Conservation (phyloP, 257 asterid genomes). For the Penstemon eatonii region DNA sequence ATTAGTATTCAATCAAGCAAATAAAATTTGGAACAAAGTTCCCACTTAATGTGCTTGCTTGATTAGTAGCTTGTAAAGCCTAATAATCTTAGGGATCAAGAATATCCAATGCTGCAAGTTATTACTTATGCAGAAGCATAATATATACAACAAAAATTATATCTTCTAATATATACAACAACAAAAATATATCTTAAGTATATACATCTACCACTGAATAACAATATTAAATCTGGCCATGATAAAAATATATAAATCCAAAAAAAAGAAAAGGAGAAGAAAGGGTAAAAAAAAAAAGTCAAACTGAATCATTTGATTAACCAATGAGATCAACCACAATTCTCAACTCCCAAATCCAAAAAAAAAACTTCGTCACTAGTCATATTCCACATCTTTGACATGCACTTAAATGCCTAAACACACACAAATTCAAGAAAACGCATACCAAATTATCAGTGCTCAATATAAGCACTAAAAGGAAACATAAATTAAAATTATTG, state of each 20-base stretch:
- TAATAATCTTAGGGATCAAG: not conserved
- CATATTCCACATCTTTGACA: not conserved
- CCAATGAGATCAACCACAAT: not conserved
- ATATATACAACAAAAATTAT: too few relatives aligned
- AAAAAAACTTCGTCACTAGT: not conserved
- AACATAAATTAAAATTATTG: not conserved
- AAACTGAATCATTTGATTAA: not conserved
- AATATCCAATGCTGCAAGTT: not conserved
- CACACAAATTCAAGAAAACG: slow-evolving; percentile 4
- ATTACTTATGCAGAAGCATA: not conserved
- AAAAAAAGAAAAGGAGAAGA: too few relatives aligned
- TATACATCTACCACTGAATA: too few relatives aligned
- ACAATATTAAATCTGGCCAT: not conserved
- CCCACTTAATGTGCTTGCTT: not conserved
- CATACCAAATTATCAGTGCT: slow-evolving; percentile 1
- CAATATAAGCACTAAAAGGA: not conserved
- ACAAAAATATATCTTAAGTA: too few relatives aligned
- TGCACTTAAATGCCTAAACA: not conserved
- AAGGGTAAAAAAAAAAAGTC: too few relatives aligned
- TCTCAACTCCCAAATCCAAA: not conserved
- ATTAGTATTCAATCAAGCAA: too few relatives aligned
- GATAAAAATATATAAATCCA: not conserved
- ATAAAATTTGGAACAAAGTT: too few relatives aligned
- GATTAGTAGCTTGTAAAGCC: not conserved
- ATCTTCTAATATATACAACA: too few relatives aligned